phyloP scores from a whole-genome alignment of 192 early-diverging fungal species.

The Chytriomyces sp. region DNA sequence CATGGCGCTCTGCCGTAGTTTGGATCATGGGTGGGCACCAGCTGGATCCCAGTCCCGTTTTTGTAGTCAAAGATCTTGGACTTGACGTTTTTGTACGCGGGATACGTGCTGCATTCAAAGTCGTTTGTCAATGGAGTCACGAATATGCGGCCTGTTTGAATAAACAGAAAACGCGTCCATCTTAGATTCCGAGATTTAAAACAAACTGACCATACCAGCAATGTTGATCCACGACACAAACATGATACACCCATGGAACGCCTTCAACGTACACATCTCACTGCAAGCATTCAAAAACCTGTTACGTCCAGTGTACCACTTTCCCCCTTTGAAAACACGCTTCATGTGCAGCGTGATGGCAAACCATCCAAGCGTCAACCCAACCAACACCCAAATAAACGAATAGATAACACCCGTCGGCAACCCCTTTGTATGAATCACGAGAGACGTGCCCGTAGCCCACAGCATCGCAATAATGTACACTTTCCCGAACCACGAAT shows the following conservation, averaged over 20 bases:
- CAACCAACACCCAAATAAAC: conserved; percentile 42
- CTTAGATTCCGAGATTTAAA: neutral
- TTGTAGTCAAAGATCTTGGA: conserved; percentile 34
- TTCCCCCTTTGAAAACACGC: conserved; percentile 19
- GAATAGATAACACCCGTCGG: conserved; percentile 47
- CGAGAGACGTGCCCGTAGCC: conserved; percentile 37
- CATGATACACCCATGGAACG: conserved; percentile 49
- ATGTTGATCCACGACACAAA: conserved; percentile 51
- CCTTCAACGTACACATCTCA: conserved; percentile 42
- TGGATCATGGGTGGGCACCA: conserved; percentile 39
- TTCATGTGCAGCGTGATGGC: conserved; percentile 45
- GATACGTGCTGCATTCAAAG: conserved; percentile 48
- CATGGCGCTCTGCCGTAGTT: conserved; percentile 42
- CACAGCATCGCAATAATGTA: conserved; percentile 51
- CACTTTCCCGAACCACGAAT: conserved; percentile 42
- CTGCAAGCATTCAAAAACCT: conserved; percentile 6
- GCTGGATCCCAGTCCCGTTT: neutral
- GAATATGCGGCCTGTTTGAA: conserved; percentile 45
- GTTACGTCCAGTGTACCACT: neutral
- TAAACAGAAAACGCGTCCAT: neutral
- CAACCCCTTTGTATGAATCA: conserved; percentile 51
- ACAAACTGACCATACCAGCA: conserved; percentile 7
- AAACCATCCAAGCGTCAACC: conserved; percentile 43
- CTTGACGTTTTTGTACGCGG: conserved; percentile 43
- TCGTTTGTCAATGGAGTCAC: conserved; percentile 39